These are phyloP conservation scores for Novymonas esmeraldas DNA, from an alignment of 208 protist genomes.

Conservation along the genomic window DNA sequence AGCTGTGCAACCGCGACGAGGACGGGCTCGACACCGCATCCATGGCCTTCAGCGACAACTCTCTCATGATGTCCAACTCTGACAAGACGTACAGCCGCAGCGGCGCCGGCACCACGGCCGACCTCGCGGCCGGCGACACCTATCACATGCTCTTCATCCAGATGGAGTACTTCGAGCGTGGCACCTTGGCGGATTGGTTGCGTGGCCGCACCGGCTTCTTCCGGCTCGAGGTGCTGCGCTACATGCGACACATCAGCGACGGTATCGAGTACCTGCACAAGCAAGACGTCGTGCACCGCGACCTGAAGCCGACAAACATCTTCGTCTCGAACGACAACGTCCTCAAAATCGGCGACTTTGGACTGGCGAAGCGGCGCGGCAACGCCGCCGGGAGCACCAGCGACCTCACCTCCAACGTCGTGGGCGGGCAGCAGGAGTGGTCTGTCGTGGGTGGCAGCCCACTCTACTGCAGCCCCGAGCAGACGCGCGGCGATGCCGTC, in stretches of 20 bases:
- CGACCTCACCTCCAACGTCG: slow-evolving; percentile 38
- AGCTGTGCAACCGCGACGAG: slow-evolving; percentile 49
- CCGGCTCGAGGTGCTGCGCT: slow-evolving; percentile 63
- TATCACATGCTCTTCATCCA: slow-evolving; percentile 86
- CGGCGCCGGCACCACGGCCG: not conserved
- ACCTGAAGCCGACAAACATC: slow-evolving; percentile 89
- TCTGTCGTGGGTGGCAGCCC: slow-evolving; percentile 65
- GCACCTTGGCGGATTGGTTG: slow-evolving; percentile 76
- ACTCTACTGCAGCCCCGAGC: slow-evolving; percentile 86
- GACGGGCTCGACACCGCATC: slow-evolving; percentile 56
- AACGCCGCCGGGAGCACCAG: not conserved
- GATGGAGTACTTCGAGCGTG: slow-evolving; percentile 83
- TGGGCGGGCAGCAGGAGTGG: slow-evolving; percentile 42
- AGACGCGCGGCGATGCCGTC: slow-evolving; percentile 52
- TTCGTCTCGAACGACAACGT: slow-evolving; percentile 60
- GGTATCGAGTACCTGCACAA: slow-evolving; percentile 77
- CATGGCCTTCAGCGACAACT: slow-evolving; percentile 17
- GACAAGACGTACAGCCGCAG: not conserved
- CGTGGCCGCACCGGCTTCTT: slow-evolving; percentile 44
- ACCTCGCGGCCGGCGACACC: slow-evolving; percentile 13
- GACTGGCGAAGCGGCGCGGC: slow-evolving; percentile 61
- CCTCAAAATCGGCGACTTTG: slow-evolving; percentile 90
- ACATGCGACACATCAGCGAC: slow-evolving; percentile 68
- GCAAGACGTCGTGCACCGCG: slow-evolving; percentile 78
- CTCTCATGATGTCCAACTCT: slow-evolving; percentile 16